A percentile compares a stretch with the other conserved stretches of the same genome.
Conservation (phyloP, 108 stramenopile species). For the Nitzschia inconspicua region DNA sequence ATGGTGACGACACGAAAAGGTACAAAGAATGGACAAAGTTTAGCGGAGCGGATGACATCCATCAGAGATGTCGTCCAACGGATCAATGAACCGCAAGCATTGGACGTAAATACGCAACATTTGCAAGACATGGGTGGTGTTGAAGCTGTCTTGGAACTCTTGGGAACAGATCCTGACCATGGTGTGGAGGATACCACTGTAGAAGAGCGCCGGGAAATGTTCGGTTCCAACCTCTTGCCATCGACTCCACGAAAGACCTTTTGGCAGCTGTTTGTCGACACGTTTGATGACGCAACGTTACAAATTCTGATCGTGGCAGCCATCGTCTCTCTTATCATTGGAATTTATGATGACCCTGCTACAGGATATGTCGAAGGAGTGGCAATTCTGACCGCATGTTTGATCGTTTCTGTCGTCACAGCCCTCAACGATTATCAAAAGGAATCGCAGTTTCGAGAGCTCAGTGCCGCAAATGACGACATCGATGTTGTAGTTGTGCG, state of each 20-base stretch:
- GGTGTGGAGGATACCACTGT: slow-evolving; percentile 34
- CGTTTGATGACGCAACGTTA: slow-evolving; percentile 96
- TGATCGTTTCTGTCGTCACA: slow-evolving; percentile 87
- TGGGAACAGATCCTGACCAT: slow-evolving; percentile 23
- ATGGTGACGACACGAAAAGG: too few species aligned
- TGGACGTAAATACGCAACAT: slow-evolving; percentile 38
- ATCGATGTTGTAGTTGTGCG: slow-evolving; percentile 56
- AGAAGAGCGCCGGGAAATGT: slow-evolving; percentile 27
- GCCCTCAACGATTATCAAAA: slow-evolving; percentile 91
- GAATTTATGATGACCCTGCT: slow-evolving; percentile 88
- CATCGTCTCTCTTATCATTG: slow-evolving; percentile 86
- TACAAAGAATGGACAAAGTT: too few species aligned
- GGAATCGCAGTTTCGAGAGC: slow-evolving; percentile 86
- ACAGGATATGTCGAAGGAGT: slow-evolving; percentile 90
- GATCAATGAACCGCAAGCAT: slow-evolving; percentile 49
- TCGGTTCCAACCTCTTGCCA: slow-evolving; percentile 48
- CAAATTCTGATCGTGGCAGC: slow-evolving; percentile 95
- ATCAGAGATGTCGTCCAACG: slow-evolving; percentile 23
- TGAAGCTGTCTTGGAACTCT: slow-evolving; percentile 22
- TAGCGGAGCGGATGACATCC: slow-evolving; percentile 16
- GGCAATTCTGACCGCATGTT: slow-evolving; percentile 84
- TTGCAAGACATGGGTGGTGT: slow-evolving; percentile 30
- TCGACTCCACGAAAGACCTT: slow-evolving; percentile 63
- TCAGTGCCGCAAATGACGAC: slow-evolving; percentile 75
- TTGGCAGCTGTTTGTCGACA: slow-evolving; percentile 88